Base-by-base conservation (phyloP, 768 basidiomycete genomes). In the Collybiopsis confluens region DNA sequence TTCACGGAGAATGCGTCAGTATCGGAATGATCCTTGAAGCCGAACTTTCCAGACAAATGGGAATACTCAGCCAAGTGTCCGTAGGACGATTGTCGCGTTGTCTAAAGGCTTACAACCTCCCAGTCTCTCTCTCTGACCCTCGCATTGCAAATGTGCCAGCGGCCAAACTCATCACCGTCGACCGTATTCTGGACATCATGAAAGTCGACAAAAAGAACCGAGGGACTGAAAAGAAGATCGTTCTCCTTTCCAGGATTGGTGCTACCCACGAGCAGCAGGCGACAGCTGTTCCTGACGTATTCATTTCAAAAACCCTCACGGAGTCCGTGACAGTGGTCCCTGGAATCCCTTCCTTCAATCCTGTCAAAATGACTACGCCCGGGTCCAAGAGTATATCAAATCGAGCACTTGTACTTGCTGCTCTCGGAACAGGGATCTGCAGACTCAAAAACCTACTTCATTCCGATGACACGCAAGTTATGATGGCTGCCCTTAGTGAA, bases 321-420 rank as follows among this genome's bases (percentile, higher is more conserved):
- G 88, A 92, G 52, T 90, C 89, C 0, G 89, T 82, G 7, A 86
- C 75, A 54, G 83, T 99, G 56, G 70, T 88, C 51, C 78, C 89
- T 7, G 85, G 83, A 9, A 70, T 75, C 10, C 91, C 92, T 3
- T 73, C 68, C 20, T 70, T 82, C 42, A 69, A 80, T 57, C 82
- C 86, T 3, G 72, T 76, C 20, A 76, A 66, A 59, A 91, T 98
- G 88, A 78, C 90, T 13, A 98, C 97, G 0, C 97, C 97, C 0
- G 96, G 97, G 10, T 92, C 90, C 23, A 98, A 99, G 74, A 94
- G 90, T 64, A 89, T 99, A 60, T 97, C 93, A 0, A 98, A 98
- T 66, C 85, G 96, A 28, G 93, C 91, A 0, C 75, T 99, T 37
- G 86, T 98, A 1, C 82, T 99, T 26, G 96, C 97, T 8, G 94